These are phyloP conservation scores for Pseudogymnoascus sp. DNA, from an alignment of 2,329 filamentous ascomycete genomes.

Conservation along the genomic window DNA sequence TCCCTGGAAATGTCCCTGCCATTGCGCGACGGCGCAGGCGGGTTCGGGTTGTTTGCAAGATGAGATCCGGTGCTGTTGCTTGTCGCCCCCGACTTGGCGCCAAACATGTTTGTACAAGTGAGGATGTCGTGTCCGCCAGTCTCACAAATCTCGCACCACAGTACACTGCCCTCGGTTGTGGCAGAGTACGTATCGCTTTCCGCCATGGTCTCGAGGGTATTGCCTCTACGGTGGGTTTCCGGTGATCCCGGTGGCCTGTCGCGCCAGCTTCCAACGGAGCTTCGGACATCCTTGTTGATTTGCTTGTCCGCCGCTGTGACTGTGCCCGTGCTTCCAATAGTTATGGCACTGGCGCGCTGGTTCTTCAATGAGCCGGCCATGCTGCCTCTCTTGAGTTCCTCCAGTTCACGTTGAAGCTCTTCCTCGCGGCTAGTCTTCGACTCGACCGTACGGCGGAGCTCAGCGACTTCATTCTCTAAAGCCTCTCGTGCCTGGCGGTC, in stretches of 20 bases:
- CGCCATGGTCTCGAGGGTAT: conserved; percentile 58
- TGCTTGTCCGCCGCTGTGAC: conserved; percentile 24
- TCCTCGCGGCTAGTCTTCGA: conserved; percentile 68
- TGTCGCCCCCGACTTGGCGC: conserved; percentile 22
- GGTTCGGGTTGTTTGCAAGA: conserved; percentile 13
- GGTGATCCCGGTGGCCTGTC: conserved; percentile 38
- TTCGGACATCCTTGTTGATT: conserved; percentile 51
- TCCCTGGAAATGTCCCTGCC: conserved; percentile 34
- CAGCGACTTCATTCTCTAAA: conserved; percentile 71
- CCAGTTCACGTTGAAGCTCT: conserved; percentile 76
- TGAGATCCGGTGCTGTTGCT: conserved; percentile 12
- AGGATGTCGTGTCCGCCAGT: conserved; percentile 86
- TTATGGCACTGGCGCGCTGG: conserved; percentile 46
- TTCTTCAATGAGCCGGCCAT: conserved; percentile 26
- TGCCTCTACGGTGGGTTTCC: conserved; percentile 38
- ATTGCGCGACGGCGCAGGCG: conserved; percentile 20
- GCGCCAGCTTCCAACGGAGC: conserved; percentile 52
- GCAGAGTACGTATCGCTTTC: conserved; percentile 64
- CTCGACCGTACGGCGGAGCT: conserved; percentile 65
- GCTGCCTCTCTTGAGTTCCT: conserved; percentile 48
- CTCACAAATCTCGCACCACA: conserved; percentile 96
- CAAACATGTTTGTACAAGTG: conserved; percentile 87
- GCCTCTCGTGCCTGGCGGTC: conserved; percentile 56
- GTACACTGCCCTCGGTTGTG: conserved; percentile 59
- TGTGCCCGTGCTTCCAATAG: conserved; percentile 34